These are phyloP conservation scores for Leccinum uliginosum DNA, from an alignment of 768 basidiomycete genomes.

Conservation along the genomic window DNA sequence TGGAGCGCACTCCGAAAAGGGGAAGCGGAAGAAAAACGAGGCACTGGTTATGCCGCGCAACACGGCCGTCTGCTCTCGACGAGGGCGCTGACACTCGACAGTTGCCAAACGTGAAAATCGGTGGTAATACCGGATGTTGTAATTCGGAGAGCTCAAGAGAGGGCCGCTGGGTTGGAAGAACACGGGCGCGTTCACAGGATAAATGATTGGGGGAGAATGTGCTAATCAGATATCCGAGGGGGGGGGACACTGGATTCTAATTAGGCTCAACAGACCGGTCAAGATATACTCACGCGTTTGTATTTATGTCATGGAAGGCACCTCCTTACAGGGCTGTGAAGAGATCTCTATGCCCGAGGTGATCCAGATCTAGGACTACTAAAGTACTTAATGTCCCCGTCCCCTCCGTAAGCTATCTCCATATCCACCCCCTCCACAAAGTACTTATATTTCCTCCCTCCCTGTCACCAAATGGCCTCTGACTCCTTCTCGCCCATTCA, in stretches of 20 bases:
- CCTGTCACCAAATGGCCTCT: constrained; percentile 44
- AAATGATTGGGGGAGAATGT: constrained; percentile 20
- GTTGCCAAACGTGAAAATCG: constrained; percentile 8
- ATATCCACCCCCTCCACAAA: constrained; percentile 47
- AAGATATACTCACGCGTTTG: constrained; percentile 29
- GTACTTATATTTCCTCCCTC: constrained; percentile 33
- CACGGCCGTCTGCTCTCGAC: background rate
- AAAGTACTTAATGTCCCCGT: constrained; percentile 60
- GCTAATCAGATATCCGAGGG: constrained; percentile 36
- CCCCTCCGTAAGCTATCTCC: constrained; percentile 36
- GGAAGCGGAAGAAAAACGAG: background rate
- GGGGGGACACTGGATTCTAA: constrained; percentile 35
- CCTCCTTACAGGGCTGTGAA: constrained; percentile 30
- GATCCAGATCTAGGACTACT: constrained; percentile 44
- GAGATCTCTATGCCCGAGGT: constrained; percentile 35
- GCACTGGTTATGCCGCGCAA: constrained; percentile 7
- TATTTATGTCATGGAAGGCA: constrained; percentile 35
- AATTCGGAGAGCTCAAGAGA: background rate
- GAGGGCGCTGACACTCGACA: constrained; percentile 1
- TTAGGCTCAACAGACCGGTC: constrained; percentile 32
- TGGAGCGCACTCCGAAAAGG: constrained; percentile 4
- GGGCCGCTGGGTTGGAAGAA: constrained; percentile 27
- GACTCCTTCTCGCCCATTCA: constrained; percentile 52
- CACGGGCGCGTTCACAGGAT: constrained; percentile 17
- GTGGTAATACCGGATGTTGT: constrained; percentile 8